phyloP scores from a whole-genome alignment of 768 basidiomycete genomes.

The Hygrocybe coccinea region DNA sequence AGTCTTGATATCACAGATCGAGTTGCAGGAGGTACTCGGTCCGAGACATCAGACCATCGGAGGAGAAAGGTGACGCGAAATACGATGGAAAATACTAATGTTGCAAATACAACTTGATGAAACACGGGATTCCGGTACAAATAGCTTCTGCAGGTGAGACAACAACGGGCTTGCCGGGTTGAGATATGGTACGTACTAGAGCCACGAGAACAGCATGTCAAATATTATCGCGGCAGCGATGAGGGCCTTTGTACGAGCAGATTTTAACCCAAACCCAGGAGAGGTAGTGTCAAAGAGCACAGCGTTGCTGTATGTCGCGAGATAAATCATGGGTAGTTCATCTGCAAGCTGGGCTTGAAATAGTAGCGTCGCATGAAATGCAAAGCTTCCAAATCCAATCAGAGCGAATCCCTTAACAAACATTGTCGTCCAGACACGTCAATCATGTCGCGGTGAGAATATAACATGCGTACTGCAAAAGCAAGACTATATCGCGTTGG shows the following conservation, averaged over 20 bases:
- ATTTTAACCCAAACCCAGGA: conserved; percentile 44
- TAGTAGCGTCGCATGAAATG: conserved; percentile 72
- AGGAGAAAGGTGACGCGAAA: conserved; percentile 52
- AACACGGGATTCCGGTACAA: conserved; percentile 71
- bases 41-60: conserved; percentile 36
- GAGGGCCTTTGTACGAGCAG: conserved; percentile 35
- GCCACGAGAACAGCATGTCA: conserved; percentile 60
- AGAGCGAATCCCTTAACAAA: conserved; percentile 54
- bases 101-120: conserved; percentile 71
- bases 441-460: background rate
- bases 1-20: conserved; percentile 39
- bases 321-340: conserved; percentile 79
- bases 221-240: conserved; percentile 41
- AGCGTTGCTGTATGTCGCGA: conserved; percentile 56
- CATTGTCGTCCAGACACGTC: background rate
- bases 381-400: conserved; percentile 72
- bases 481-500: conserved; percentile 42
- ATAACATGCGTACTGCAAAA: conserved; percentile 32
- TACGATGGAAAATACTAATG: conserved; percentile 45
- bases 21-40: conserved; percentile 39
- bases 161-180: background rate
- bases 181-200: conserved; percentile 53
- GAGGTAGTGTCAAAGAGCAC: conserved; percentile 51
- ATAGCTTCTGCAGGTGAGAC: conserved; percentile 37
- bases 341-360: conserved; percentile 78